Evolutionary conservation across 192 early-diverging fungal genomes (phyloP).

Genomic region (Backusella sp.): DNA sequence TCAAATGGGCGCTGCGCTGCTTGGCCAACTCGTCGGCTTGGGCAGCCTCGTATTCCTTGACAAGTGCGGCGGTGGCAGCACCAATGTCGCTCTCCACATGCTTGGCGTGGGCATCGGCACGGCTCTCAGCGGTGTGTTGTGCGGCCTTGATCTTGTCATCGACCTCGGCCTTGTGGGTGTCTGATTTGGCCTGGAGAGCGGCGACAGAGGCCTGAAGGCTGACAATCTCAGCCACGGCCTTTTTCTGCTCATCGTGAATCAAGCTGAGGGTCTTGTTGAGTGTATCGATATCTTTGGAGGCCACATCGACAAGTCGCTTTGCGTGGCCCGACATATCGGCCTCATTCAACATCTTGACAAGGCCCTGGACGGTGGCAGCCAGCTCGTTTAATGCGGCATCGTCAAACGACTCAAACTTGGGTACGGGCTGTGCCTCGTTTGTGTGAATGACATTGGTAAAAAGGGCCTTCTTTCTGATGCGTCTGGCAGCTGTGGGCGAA

Average conservation of each 20-base stretch:
- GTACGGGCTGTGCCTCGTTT: neutral
- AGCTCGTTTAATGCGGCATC: slow-evolving; percentile 21
- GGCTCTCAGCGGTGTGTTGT: slow-evolving; percentile 42
- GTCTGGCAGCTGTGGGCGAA: neutral
- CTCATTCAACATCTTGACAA: slow-evolving; percentile 25
- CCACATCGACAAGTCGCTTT: slow-evolving; percentile 58
- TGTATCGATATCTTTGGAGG: slow-evolving; percentile 48
- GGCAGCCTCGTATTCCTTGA: neutral
- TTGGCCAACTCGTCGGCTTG: slow-evolving; percentile 14
- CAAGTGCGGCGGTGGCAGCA: slow-evolving; percentile 15
- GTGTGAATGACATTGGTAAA: slow-evolving; percentile 18
- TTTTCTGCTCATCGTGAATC: slow-evolving; percentile 41
- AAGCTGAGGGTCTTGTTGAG: slow-evolving; percentile 45
- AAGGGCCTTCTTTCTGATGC: neutral
- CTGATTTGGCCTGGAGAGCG: slow-evolving; percentile 34
- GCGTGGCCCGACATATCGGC: slow-evolving; percentile 45
- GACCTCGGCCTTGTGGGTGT: slow-evolving; percentile 55
- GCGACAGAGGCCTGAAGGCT: slow-evolving; percentile 8
- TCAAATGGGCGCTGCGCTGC: slow-evolving; percentile 16
- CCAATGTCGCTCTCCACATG: slow-evolving; percentile 26
- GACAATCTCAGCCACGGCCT: slow-evolving; percentile 39
- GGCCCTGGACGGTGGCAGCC: slow-evolving; percentile 27
- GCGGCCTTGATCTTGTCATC: slow-evolving; percentile 49
- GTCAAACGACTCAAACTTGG: neutral
- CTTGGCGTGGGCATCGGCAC: slow-evolving; percentile 48